These are phyloP conservation scores for Quercus tomentella DNA, from an alignment of 331 rosid genomes.

Conservation along the genomic window DNA sequence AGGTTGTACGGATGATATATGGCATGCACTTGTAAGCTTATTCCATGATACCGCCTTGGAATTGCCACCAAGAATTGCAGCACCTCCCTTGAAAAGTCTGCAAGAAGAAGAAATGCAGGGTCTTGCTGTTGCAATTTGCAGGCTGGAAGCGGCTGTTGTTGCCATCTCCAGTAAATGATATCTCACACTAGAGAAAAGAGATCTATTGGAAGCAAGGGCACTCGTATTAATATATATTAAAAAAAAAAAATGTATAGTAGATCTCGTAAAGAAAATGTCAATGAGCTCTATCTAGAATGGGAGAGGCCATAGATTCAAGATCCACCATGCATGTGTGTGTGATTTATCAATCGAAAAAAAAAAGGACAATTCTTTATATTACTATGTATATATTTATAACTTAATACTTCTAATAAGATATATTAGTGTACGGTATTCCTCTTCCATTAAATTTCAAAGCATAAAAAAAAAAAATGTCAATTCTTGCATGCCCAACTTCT, in stretches of 20 bases:
- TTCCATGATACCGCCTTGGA: constrained; percentile 34
- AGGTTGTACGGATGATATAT: constrained; percentile 44
- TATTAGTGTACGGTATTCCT: not conserved
- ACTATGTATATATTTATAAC: not conserved
- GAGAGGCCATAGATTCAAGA: not conserved
- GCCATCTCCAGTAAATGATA: constrained; percentile 46
- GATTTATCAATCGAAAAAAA: not conserved
- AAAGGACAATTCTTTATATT: not conserved
- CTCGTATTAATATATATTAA: not conserved
- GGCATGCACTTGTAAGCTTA: constrained; percentile 50
- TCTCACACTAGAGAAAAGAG: constrained; percentile 10
- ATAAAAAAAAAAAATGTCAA: not conserved
- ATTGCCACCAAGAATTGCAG: constrained; percentile 29
- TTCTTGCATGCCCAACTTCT: not conserved
- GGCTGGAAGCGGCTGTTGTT: constrained; percentile 56
- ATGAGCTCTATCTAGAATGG: not conserved
- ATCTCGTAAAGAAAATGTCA: not conserved
- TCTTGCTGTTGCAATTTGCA: constrained; percentile 59
- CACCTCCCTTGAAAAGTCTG: constrained; percentile 26
- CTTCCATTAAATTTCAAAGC: not conserved
- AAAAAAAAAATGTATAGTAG: constrained; percentile 5
- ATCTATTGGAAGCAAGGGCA: constrained; percentile 10
- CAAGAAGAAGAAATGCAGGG: constrained; percentile 45
- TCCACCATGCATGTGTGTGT: not conserved
- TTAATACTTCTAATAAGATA: not conserved